Base-by-base conservation (phyloP, 1,284 basidiomycete species). In the Apiotrichum laibachii region DNA sequence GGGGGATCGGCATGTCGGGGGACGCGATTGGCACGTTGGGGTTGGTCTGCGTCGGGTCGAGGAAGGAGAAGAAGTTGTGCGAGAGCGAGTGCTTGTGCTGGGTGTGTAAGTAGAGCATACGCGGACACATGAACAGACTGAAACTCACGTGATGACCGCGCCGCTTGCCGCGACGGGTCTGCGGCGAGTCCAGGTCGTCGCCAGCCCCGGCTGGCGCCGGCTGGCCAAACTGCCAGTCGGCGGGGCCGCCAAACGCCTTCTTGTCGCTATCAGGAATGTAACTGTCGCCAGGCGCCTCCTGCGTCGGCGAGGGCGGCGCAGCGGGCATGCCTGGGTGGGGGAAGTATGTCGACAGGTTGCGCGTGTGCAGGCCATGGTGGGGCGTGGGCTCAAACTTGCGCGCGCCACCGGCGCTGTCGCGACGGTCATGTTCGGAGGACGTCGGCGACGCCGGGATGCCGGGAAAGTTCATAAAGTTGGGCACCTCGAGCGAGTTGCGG, bases 31-130 rank as follows among this genome's bases (percentile, higher is more conserved):
- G 67, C 5, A 44, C 19, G 67, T 55, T 40, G 1, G 75, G 73
- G 50, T 76, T 73, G 22, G 76, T 77, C 43, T 73, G 67, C 5
- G 76, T 75, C 15, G 87, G 87, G 65, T 89, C 87, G 60, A 90
- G 84, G 70, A 90, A 91, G 0, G 88, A 88, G 80, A 95, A 95
- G 78, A 95, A 92, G 72, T 90, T 92, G 77, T 95, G 92, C 1
- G 92, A 95, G 26, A 94, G 77, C 0, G 92, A 96, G 76, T 95
- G 92, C 71, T 92, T 90, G 72, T 96, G 93, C 77, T 79, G 59
- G 22, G 44, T 15, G 53, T 57, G 37, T 52, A 10, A 13, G 26
- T 13, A 31, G 37, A 55, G 26, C 26, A 31, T 31, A 31, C 26
- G 26, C 6, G 18, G 43, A n/a, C 19, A 43, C 21, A 13, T 22